Percentiles rank a stretch among this genome's conserved stretches.
Evolutionary conservation across 345 rosid species (phyloP).

Genomic region (Eucalyptus victrix): DNA sequence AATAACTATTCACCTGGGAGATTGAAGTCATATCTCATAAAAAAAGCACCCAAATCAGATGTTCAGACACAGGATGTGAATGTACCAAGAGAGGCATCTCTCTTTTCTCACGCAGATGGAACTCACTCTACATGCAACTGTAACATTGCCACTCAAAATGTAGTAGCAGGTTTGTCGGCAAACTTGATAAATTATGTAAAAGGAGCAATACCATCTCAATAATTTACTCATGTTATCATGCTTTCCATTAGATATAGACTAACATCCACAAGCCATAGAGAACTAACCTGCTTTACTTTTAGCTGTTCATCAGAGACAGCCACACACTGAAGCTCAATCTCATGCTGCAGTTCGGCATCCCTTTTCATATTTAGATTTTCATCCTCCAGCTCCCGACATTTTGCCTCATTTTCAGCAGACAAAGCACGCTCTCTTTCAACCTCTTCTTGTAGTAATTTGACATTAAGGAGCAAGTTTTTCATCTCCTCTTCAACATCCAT

Average conservation of each 20-base stretch:
- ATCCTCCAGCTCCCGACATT: constrained; percentile 28
- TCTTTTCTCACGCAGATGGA: neutral
- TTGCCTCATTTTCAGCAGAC: neutral
- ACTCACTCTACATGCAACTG: neutral
- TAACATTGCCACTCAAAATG: neutral
- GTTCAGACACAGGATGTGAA: neutral
- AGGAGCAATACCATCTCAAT: neutral
- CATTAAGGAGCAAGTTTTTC: constrained; percentile 26
- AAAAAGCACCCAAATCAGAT: neutral
- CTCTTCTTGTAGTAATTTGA: constrained; percentile 29
- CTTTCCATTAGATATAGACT: neutral
- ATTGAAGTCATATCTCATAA: neutral
- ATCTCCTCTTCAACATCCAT: constrained; percentile 37
- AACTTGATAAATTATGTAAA: neutral
- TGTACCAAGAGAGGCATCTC: neutral
- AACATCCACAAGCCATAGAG: neutral
- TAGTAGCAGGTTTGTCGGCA: neutral
- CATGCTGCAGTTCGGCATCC: constrained; percentile 23
- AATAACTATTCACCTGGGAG: neutral
- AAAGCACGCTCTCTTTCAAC: neutral
- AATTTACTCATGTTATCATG: neutral
- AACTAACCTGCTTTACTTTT: constrained; percentile 56
- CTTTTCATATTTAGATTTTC: constrained; percentile 42
- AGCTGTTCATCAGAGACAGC: constrained; percentile 21
- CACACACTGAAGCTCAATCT: constrained; percentile 9